phyloP scores from a whole-genome alignment of 305 asterid species.

The Solanum hybrid region DNA sequence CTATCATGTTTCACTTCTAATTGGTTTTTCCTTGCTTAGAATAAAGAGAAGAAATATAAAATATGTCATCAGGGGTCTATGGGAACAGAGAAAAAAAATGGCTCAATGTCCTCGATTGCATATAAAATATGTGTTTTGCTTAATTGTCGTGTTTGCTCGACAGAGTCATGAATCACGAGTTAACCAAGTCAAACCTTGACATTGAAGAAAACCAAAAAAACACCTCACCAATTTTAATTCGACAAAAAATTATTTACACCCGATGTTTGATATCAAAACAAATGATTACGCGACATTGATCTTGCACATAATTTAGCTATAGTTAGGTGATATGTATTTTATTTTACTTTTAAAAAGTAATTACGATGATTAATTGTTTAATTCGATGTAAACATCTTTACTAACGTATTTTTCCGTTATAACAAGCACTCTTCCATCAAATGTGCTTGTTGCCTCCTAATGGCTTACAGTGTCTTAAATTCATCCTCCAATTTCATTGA shows the following conservation, averaged over 20 bases:
- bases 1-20: not conserved
- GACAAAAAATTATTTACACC: not conserved
- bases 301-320: not conserved
- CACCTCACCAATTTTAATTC: not conserved
- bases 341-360: not conserved
- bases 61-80: not conserved
- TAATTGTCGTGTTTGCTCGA: constrained; percentile 5
- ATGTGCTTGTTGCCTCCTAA: constrained; percentile 37
- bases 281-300: not conserved
- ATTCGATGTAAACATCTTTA: not conserved
- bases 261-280: not conserved
- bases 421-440: constrained; percentile 40
- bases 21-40: not conserved
- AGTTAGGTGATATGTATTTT: not conserved
- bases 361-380: not conserved
- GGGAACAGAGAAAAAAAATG: not conserved
- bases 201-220: constrained; percentile 13
- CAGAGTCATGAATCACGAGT: not conserved
- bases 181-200: constrained; percentile 25
- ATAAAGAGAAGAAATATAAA: not conserved
- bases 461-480: constrained; percentile 17
- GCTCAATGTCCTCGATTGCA: not conserved
- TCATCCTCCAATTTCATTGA: constrained; percentile 9
- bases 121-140: not conserved
- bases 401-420: not conserved